Evolutionary conservation across 768 basidiomycete genomes (phyloP).

Genomic region (Termitomyces sp.): DNA sequence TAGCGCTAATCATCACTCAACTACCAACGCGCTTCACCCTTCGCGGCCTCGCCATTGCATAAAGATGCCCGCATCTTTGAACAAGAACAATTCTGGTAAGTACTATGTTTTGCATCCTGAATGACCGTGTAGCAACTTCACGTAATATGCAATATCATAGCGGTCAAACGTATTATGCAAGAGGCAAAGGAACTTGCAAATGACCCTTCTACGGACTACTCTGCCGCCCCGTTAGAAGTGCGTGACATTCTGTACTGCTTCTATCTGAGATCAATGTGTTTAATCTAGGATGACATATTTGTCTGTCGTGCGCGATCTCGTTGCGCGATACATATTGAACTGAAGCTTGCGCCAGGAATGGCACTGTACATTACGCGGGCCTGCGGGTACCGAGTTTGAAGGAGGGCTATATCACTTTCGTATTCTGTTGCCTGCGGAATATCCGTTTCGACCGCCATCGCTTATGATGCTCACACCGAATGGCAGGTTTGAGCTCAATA

Average conservation of each 20-base stretch:
- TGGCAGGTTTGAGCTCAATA: constrained; percentile 94
- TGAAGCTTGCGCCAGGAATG: constrained; percentile 52
- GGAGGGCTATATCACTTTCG: constrained; percentile 97
- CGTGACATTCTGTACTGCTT: constrained; percentile 7
- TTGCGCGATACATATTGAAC: constrained; percentile 10
- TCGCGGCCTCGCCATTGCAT: neutral
- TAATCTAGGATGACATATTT: constrained; percentile 76
- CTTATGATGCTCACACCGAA: constrained; percentile 96
- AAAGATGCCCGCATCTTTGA: constrained; percentile 42
- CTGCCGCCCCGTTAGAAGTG: constrained; percentile 78
- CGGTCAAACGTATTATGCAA: constrained; percentile 96
- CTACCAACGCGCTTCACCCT: constrained; percentile 42
- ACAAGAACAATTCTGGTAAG: constrained; percentile 87
- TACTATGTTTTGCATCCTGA: neutral
- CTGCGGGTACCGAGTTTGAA: constrained; percentile 84
- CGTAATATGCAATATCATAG: constrained; percentile 29
- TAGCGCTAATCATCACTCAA: neutral
- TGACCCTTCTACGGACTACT: constrained; percentile 83
- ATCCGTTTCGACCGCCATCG: constrained; percentile 94
- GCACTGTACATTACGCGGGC: constrained; percentile 96
- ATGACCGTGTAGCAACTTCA: neutral
- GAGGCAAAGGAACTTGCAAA: constrained; percentile 86
- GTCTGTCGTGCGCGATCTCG: constrained; percentile 37
- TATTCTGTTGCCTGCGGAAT: constrained; percentile 85
- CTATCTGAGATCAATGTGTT: constrained; percentile 4